Base-by-base conservation (phyloP, 345 rosid genomes). In the Conringia planisiliqua region DNA sequence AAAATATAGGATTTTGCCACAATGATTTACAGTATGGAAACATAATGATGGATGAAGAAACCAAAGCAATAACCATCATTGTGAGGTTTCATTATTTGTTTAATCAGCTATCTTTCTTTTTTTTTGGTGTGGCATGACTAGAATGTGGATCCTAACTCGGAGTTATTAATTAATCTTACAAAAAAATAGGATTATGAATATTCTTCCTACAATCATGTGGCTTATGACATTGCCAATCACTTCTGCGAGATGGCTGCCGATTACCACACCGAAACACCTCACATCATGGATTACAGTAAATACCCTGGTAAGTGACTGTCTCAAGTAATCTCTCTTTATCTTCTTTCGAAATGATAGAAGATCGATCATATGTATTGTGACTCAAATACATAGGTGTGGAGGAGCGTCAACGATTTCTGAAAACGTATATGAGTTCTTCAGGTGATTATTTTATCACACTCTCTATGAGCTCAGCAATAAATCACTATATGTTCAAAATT, bases 21-120 rank as follows among this genome's bases (percentile, higher is more conserved):
- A 95, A 90, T 78, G 98, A 95, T 83, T 81, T 92, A 62, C 98
- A 92, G 73, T 95, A 88, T 74, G 99, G 97, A n/a, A 95, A 95
- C 85, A 88, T 95, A 63, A 95, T 95, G 99, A 82, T 95, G 68
- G 96, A 90, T 46, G 97, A 92, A 81, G 86, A 80, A 72, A 85
- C 97, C 35, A 90, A 80, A 85, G 75, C 90, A 39, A 85, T 95
- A 61, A 95, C 97, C 74, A 78, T 95, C 79, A 92, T 95, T 71
- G 98, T 92, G 79, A 88, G 93, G 81, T 74, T 76, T 59, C 70
- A 62, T 43, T 22, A 9, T 40, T 32, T n/a, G 30, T 27, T 57
- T 22, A 46, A 10, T 50, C 51, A 11, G 24, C 30, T 39, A 33
- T 40, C 30, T 5, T 22, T 40, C 18, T 4, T 0, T 20, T 2